Evolutionary conservation across 2,329 filamentous ascomycete genomes (phyloP).

Genomic region (Ambrosiella cleistominuta): DNA sequence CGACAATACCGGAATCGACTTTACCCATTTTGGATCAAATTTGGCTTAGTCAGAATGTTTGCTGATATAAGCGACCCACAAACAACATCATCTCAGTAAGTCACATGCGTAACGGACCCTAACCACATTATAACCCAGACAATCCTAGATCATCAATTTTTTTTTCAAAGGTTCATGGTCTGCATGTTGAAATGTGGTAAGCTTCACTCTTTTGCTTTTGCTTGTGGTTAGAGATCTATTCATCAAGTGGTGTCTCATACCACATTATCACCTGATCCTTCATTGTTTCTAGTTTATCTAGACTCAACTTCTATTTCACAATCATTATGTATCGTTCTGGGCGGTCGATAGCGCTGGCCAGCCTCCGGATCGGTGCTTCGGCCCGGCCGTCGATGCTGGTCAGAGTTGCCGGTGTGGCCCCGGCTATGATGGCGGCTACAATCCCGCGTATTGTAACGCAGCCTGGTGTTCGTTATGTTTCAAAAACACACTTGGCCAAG

Average conservation of each 20-base stretch:
- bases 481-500: conserved; percentile 28
- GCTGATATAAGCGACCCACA: neutral
- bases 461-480: conserved; percentile 20
- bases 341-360: conserved; percentile 1
- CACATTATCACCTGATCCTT: neutral
- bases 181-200: no score
- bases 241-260: neutral
- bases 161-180: no score
- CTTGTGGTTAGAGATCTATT: no score
- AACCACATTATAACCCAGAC: no score
- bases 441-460: neutral
- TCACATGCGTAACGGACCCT: no score
- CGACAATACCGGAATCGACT: neutral
- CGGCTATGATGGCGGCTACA: neutral
- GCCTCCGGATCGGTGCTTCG: conserved; percentile 1
- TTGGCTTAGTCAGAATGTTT: neutral
- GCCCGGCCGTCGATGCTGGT: neutral
- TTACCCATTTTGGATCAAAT: neutral
- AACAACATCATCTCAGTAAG: no score
- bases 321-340: conserved; percentile 9
- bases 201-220: no score
- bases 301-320: neutral
- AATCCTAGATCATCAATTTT: no score
- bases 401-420: neutral
- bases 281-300: neutral